Conservation (phyloP, 2,329 filamentous ascomycete genomes). For the Alternaria novae-zelandiae region DNA sequence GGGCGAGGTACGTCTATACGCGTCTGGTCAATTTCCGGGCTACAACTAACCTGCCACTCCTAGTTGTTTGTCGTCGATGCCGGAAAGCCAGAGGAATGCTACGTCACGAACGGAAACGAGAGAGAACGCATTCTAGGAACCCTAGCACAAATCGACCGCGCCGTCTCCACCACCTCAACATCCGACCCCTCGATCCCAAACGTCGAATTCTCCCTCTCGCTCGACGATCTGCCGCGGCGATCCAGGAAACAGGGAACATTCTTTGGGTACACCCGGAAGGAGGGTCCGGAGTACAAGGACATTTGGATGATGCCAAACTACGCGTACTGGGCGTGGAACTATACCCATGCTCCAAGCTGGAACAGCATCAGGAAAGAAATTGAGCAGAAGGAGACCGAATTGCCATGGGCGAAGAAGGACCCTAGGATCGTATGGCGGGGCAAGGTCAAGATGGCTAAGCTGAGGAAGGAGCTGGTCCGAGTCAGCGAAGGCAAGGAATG, state of each 20-base stretch:
- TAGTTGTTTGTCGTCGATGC: constrained; percentile 42
- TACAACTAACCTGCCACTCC: constrained; percentile 9
- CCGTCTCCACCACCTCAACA: constrained; percentile 32
- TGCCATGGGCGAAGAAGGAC: constrained; percentile 39
- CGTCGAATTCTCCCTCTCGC: constrained; percentile 41
- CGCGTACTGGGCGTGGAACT: constrained; percentile 46
- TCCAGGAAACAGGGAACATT: constrained; percentile 35
- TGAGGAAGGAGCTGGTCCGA: constrained; percentile 37
- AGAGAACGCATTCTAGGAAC: constrained; percentile 44
- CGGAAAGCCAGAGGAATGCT: constrained; percentile 40
- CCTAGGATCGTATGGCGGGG: constrained; percentile 41
- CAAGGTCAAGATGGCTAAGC: constrained; percentile 42
- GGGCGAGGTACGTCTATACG: constrained; percentile 33
- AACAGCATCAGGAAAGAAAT: constrained; percentile 42
- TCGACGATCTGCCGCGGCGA: constrained; percentile 41
- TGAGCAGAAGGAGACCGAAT: constrained; percentile 24
- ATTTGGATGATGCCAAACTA: constrained; percentile 47
- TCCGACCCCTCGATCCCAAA: constrained; percentile 39
- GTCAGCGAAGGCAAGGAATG: constrained; percentile 38
- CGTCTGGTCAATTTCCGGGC: neutral
- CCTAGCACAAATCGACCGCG: constrained; percentile 42
- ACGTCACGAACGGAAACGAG: constrained; percentile 43
- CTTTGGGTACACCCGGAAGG: constrained; percentile 42
- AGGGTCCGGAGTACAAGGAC: constrained; percentile 34
- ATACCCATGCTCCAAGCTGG: constrained; percentile 44